Evolutionary conservation across 2,329 filamentous ascomycete species (phyloP).

Genomic region (Dothidotthia symphoricarpi): DNA sequence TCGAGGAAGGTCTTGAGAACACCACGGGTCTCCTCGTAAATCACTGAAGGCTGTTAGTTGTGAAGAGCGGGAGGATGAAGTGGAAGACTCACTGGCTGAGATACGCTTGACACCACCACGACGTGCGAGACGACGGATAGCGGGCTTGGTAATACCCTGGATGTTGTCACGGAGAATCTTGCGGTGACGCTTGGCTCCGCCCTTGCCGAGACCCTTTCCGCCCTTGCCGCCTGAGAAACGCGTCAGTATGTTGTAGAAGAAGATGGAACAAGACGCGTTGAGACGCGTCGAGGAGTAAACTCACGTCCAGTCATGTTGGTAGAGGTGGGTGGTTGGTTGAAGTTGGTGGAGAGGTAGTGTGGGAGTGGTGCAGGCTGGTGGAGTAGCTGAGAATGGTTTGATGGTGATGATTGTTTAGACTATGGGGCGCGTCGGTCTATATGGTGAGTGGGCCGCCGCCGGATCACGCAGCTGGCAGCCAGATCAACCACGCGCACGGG

Average conservation of each 20-base stretch:
- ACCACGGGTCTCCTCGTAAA: slow-evolving; percentile 76
- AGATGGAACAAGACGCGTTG: slow-evolving; percentile 41
- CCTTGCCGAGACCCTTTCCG: slow-evolving; percentile 56
- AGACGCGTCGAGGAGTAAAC: slow-evolving; percentile 19
- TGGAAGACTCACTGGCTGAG: slow-evolving; percentile 46
- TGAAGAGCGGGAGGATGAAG: background rate
- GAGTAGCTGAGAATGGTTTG: slow-evolving; percentile 19
- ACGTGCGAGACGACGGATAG: slow-evolving; percentile 55
- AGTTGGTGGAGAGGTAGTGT: slow-evolving; percentile 17
- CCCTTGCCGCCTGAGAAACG: slow-evolving; percentile 51
- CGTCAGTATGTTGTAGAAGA: slow-evolving; percentile 31
- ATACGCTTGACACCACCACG: slow-evolving; percentile 56
- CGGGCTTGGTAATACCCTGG: slow-evolving; percentile 56
- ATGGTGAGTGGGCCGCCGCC: slow-evolving; percentile 23
- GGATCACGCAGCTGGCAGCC: slow-evolving; percentile 27
- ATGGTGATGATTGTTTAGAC: slow-evolving; percentile 4
- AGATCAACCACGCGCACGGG: slow-evolving; percentile 37
- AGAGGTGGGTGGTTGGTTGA: slow-evolving; percentile 21
- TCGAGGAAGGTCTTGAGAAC: slow-evolving; percentile 77
- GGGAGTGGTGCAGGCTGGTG: slow-evolving; percentile 13
- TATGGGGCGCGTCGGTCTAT: slow-evolving; percentile 22
- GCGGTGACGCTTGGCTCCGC: slow-evolving; percentile 55
- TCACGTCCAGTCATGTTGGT: slow-evolving; percentile 54
- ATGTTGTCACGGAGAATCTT: slow-evolving; percentile 58
- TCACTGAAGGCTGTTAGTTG: slow-evolving; percentile 53